Base-by-base conservation (phyloP, 345 rosid genomes). In the Brassica nigra region DNA sequence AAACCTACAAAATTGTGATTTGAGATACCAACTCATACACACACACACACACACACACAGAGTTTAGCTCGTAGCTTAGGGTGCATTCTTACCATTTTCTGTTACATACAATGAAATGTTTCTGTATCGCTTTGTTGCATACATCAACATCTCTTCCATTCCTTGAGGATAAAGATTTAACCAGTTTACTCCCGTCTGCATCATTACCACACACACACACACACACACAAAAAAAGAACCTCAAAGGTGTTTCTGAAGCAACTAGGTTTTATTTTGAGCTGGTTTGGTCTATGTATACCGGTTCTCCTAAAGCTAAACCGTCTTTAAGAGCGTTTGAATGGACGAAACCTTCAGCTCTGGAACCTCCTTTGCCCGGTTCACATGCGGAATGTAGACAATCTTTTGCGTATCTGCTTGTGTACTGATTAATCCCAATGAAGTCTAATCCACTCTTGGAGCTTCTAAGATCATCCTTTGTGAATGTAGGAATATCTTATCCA, bases 361-460 rank as follows among this genome's bases (percentile, higher is more conserved):
- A 78, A 37, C 76, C 75, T 62, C 91, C 94, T 23, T 78, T 72
- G 49, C 89, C 91, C 18, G 84, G 80, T 52, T 86, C 85, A 70
- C 93, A 89, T n/a, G 12, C 0, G 2, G 90, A 75, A 76, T 81
- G 84, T 8, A 86, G 63, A 86, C 97, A 89, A 79, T 89, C 94
- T 74, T 87, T 78, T 0, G 78, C 78, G 52, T 90, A 91, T 78
- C 76, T 84, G 80, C 89, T 85, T 1, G 81, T 90, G 16, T 91
- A 91, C 55, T 90, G 90, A 77, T 91, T 91, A 28, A 91, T 66
- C 49, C 97, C 92, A n/a, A 89, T 86, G 82, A 91, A 91, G 78
- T 91, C 89, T 28, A 86, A 78, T 23, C 82, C 84, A 9, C 34
- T 79, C 70, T 75, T 76, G 73, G 85, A 83, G 67, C 65, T 81